These are phyloP conservation scores for Xylariaceae sp. DNA, from an alignment of 2,329 filamentous ascomycete genomes.

Conservation along the genomic window DNA sequence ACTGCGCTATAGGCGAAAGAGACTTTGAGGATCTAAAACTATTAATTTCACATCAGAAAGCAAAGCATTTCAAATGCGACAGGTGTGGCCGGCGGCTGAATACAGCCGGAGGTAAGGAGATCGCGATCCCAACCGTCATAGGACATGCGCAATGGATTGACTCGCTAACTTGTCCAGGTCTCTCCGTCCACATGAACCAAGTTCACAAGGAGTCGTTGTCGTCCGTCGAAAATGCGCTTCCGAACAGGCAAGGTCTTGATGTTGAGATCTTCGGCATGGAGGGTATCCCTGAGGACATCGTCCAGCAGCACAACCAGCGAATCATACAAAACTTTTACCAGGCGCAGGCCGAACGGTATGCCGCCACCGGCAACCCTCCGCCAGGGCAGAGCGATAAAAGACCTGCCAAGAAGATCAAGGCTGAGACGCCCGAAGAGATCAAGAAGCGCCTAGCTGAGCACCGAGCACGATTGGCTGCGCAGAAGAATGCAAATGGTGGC, in stretches of 20 bases:
- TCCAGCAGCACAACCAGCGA: slow-evolving; percentile 78
- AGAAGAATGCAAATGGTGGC: slow-evolving; percentile 52
- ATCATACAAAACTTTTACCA: slow-evolving; percentile 84
- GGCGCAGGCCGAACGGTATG: slow-evolving; percentile 75
- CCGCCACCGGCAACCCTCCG: slow-evolving; percentile 77
- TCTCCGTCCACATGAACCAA: slow-evolving; percentile 96
- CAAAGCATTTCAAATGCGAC: slow-evolving; percentile 99
- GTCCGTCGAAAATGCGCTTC: slow-evolving; percentile 86
- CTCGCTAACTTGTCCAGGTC: slow-evolving; percentile 50
- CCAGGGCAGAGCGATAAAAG: slow-evolving; percentile 62
- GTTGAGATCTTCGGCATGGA: slow-evolving; percentile 99
- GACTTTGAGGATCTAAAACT: slow-evolving; percentile 98
- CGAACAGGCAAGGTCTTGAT: slow-evolving; percentile 78
- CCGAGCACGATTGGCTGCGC: slow-evolving; percentile 62
- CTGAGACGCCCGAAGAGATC: slow-evolving; percentile 72
- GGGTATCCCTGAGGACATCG: slow-evolving; percentile 82
- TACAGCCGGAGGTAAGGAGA: slow-evolving; percentile 77
- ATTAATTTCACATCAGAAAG: slow-evolving; percentile 93
- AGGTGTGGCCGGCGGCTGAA: slow-evolving; percentile 83
- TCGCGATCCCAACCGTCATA: slow-evolving; percentile 1
- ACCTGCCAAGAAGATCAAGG: slow-evolving; percentile 65
- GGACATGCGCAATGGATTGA: slow-evolving; percentile 2
- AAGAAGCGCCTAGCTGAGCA: slow-evolving; percentile 77
- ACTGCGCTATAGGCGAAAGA: slow-evolving; percentile 61
- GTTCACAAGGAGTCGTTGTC: slow-evolving; percentile 92